These are phyloP conservation scores for Stylonectria norvegica DNA, from an alignment of 2,329 filamentous ascomycete genomes.

Conservation along the genomic window DNA sequence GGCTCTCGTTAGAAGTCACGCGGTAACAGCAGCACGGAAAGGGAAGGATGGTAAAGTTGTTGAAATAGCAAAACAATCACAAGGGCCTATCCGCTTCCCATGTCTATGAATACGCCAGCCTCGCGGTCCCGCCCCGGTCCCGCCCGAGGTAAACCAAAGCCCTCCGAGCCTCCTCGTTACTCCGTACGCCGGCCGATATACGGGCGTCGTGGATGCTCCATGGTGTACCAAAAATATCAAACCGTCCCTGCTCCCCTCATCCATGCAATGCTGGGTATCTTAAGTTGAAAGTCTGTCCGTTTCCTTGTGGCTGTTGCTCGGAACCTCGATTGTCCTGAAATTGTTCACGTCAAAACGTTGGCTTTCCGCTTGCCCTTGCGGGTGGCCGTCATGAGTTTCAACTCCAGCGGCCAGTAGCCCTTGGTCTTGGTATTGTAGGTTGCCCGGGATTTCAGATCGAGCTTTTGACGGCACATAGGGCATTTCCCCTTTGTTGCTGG, in stretches of 20 bases:
- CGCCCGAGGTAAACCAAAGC: no score
- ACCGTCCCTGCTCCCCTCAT: slow-evolving; percentile 13
- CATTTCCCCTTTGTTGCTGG: slow-evolving; percentile 56
- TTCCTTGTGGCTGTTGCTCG: neutral
- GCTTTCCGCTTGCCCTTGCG: slow-evolving; percentile 47
- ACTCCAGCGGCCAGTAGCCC: slow-evolving; percentile 55
- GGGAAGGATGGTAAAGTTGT: neutral
- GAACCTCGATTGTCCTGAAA: neutral
- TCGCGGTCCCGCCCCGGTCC: no score
- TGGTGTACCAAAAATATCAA: slow-evolving; percentile 3
- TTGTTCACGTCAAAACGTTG: slow-evolving; percentile 9
- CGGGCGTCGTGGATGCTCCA: slow-evolving; percentile 12
- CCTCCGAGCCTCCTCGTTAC: slow-evolving; percentile 9
- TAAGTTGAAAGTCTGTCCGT: slow-evolving; percentile 12
- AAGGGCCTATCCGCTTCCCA: no score
- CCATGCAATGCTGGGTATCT: slow-evolving; percentile 30
- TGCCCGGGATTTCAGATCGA: slow-evolving; percentile 46
- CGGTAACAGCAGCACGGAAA: no score
- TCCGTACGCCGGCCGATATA: slow-evolving; percentile 20
- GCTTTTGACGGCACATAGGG: slow-evolving; percentile 60
- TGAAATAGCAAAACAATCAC: no score
- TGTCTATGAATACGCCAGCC: no score
- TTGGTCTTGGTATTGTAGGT: slow-evolving; percentile 45
- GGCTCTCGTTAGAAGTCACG: no score
- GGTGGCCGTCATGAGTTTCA: slow-evolving; percentile 59